Conservation (phyloP, 192 early-diverging fungal genomes). For the Jimgerdemannia flammicorona region DNA sequence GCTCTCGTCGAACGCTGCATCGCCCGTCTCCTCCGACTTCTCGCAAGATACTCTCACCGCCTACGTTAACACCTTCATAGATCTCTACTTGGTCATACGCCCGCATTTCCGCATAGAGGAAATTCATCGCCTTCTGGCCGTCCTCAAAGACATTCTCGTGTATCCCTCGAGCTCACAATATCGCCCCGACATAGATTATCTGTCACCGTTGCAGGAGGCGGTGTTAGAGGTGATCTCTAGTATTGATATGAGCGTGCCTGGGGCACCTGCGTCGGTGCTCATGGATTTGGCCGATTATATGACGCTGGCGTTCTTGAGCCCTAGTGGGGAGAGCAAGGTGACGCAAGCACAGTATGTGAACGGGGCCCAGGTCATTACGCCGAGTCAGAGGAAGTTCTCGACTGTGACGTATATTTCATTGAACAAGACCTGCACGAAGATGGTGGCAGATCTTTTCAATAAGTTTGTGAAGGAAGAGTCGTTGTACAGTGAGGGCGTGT, state of each 20-base stretch:
- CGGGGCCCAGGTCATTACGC: constrained; percentile 8
- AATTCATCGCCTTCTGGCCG: constrained; percentile 39
- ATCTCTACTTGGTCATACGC: constrained; percentile 56
- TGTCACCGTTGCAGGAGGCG: constrained; percentile 65
- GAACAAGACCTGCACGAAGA: constrained; percentile 56
- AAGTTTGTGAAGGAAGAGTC: constrained; percentile 37
- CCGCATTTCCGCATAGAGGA: constrained; percentile 52
- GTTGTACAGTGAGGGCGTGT: constrained; percentile 52
- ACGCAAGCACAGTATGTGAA: constrained; percentile 1
- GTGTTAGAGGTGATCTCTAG: constrained; percentile 57
- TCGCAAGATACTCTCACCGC: constrained; percentile 72
- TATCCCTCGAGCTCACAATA: constrained; percentile 60
- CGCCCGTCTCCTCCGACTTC: constrained; percentile 38
- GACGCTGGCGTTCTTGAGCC: constrained; percentile 34
- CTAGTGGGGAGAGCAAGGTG: constrained; percentile 16
- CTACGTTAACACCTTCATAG: constrained; percentile 56
- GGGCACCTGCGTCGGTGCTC: constrained; percentile 25
- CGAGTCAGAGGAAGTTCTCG: constrained; percentile 24
- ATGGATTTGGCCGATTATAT: constrained; percentile 41
- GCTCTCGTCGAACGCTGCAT: constrained; percentile 13
- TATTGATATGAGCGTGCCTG: constrained; percentile 22
- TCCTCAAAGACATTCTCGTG: constrained; percentile 51
- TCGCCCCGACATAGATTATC: constrained; percentile 53
- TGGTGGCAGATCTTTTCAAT: constrained; percentile 53
- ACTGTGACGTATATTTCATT: constrained; percentile 74